Conservation (phyloP, 352 stramenopile genomes). For the Plasmopara viticola region DNA sequence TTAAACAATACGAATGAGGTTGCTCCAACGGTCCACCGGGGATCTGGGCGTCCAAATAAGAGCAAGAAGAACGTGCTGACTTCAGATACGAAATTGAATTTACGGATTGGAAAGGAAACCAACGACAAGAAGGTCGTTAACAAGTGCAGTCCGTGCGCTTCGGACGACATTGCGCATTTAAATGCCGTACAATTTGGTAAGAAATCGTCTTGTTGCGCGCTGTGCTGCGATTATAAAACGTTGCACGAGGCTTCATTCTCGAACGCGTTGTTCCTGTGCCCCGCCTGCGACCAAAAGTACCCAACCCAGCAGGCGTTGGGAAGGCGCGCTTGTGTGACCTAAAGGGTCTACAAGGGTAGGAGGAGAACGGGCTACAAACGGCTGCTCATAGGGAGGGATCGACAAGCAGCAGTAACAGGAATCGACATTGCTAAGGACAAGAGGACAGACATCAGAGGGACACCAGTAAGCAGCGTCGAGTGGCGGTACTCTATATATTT, state of each 20-base stretch:
- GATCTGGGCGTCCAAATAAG: conserved; percentile 22
- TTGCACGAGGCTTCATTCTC: conserved; percentile 28
- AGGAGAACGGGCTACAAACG: conserved; percentile 1
- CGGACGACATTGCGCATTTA: conserved; percentile 41
- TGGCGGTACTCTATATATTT: conserved; percentile 17
- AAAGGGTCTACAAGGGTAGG: conserved; percentile 27
- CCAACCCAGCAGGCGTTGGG: conserved; percentile 55
- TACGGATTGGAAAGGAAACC: conserved; percentile 6
- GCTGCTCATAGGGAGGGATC: background rate
- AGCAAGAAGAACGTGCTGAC: conserved; percentile 15
- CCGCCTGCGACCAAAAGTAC: conserved; percentile 77
- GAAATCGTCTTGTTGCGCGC: conserved; percentile 49
- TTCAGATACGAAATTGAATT: conserved; percentile 6
- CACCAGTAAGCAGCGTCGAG: background rate
- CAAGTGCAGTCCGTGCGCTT: conserved; percentile 38
- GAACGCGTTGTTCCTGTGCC: conserved; percentile 67
- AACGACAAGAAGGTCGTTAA: conserved; percentile 1
- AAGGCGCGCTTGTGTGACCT: conserved; percentile 44
- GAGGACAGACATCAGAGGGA: too few species aligned
- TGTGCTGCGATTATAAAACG: conserved; percentile 49
- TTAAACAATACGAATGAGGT: conserved; percentile 1
- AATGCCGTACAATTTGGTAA: conserved; percentile 18
- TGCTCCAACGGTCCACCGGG: conserved; percentile 8
- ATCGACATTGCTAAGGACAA: too few species aligned
- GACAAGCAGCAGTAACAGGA: background rate